These are phyloP conservation scores for Pichia sp. DNA, from an alignment of 1,139 yeast species.

Conservation along the genomic window DNA sequence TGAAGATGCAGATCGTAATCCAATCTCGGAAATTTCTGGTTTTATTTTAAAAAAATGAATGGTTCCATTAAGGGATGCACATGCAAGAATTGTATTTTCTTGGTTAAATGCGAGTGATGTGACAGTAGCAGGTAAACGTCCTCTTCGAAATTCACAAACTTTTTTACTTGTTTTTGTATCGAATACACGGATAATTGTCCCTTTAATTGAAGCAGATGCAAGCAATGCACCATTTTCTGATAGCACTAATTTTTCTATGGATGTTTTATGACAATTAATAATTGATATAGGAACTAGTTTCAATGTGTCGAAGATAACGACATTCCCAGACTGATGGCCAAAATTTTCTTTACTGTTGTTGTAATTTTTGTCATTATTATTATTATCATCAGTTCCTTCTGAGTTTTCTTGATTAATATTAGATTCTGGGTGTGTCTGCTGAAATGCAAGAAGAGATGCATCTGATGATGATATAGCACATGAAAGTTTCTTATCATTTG, in stretches of 20 bases:
- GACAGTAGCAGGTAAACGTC: slow-evolving; percentile 56
- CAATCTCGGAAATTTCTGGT: slow-evolving; percentile 13
- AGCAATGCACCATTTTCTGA: slow-evolving; percentile 48
- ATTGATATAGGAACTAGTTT: slow-evolving; percentile 49
- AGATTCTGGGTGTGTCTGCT: slow-evolving; percentile 17
- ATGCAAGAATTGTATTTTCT: slow-evolving; percentile 49
- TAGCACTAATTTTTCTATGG: slow-evolving; percentile 41
- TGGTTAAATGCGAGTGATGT: slow-evolving; percentile 49
- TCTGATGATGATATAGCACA: slow-evolving; percentile 36
- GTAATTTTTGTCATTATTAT: neutral
- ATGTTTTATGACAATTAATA: slow-evolving; percentile 53
- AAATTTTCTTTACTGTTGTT: neutral
- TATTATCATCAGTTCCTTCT: neutral
- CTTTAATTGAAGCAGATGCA: slow-evolving; percentile 67
- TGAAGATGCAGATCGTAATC: slow-evolving; percentile 1
- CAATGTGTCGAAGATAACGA: slow-evolving; percentile 56
- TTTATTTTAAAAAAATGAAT: slow-evolving; percentile 55
- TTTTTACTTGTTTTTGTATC: slow-evolving; percentile 31
- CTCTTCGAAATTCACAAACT: slow-evolving; percentile 58
- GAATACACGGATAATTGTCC: slow-evolving; percentile 62
- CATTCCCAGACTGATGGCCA: slow-evolving; percentile 17
- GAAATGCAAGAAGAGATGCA: slow-evolving; percentile 41
- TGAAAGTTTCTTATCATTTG: slow-evolving; percentile 37
- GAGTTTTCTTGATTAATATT: neutral
- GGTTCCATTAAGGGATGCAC: slow-evolving; percentile 63